Percentiles rank a stretch among this genome's conserved stretches.
Evolutionary conservation across 2,329 filamentous ascomycete species (phyloP).

Genomic region (Lachnellula suecica): DNA sequence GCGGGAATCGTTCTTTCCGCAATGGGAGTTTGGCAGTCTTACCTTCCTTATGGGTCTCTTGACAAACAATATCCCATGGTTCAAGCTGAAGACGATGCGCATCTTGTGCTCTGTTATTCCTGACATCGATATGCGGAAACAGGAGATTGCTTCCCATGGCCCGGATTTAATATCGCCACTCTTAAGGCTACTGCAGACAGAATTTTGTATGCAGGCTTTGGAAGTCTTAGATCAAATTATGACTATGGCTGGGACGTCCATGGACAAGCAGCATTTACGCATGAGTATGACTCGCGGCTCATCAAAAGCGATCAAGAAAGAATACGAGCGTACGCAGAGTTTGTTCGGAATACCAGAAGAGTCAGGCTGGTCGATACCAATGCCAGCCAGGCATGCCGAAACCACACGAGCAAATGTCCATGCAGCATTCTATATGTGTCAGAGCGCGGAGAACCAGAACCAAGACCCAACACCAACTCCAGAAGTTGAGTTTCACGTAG

Average conservation of each 20-base stretch:
- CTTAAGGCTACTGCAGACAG: conserved; percentile 83
- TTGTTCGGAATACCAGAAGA: conserved; percentile 95
- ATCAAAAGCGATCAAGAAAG: conserved; percentile 82
- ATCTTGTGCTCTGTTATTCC: conserved; percentile 83
- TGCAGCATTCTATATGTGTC: conserved; percentile 92
- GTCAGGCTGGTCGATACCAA: conserved; percentile 92
- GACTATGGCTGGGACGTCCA: conserved; percentile 85
- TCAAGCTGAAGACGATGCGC: conserved; percentile 91
- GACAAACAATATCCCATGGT: conserved; percentile 85
- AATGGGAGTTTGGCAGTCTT: conserved; percentile 79
- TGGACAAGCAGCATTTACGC: conserved; percentile 90
- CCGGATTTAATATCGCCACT: conserved; percentile 94
- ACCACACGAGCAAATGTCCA: conserved; percentile 90
- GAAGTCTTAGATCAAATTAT: conserved; percentile 94
- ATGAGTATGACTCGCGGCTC: conserved; percentile 98
- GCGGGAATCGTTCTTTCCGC: conserved; percentile 75
- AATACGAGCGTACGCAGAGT: conserved; percentile 92
- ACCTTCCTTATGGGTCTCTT: conserved; percentile 89
- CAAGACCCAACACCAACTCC: conserved; percentile 69
- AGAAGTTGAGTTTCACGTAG: conserved; percentile 86
- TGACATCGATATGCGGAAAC: conserved; percentile 88
- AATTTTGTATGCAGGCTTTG: conserved; percentile 89
- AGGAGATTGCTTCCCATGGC: conserved; percentile 85
- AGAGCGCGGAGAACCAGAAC: conserved; percentile 58
- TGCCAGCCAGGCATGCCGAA: conserved; percentile 86